Evolutionary conservation across 2,329 filamentous ascomycete species (phyloP).

Genomic region (Aureobasidium melanogenum): DNA sequence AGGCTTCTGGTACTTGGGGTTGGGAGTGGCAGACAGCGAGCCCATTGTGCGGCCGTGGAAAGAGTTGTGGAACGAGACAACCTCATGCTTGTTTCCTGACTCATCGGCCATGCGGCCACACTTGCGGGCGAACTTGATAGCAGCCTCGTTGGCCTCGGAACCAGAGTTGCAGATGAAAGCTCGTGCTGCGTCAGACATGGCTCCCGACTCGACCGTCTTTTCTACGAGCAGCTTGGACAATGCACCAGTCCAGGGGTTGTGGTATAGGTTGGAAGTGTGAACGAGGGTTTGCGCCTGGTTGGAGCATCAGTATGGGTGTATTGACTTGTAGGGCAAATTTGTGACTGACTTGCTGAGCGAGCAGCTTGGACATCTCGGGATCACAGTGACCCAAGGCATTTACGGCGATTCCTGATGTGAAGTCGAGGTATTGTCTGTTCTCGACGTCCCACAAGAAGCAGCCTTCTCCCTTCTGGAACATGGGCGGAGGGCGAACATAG

Average conservation of each 20-base stretch:
- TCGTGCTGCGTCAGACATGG: slow-evolving; percentile 68
- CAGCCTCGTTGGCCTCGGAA: slow-evolving; percentile 93
- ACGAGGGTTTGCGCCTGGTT: slow-evolving; percentile 55
- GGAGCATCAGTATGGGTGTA: neutral
- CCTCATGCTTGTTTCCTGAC: slow-evolving; percentile 57
- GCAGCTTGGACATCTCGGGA: slow-evolving; percentile 61
- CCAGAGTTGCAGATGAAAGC: slow-evolving; percentile 96
- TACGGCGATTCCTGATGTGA: slow-evolving; percentile 93
- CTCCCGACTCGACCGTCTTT: slow-evolving; percentile 68
- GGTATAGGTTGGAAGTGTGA: slow-evolving; percentile 92
- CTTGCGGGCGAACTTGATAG: slow-evolving; percentile 94
- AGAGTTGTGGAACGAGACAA: slow-evolving; percentile 83
- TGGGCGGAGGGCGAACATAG: slow-evolving; percentile 79
- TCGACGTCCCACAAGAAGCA: slow-evolving; percentile 87
- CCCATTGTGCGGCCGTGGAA: slow-evolving; percentile 99
- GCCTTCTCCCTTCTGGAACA: slow-evolving; percentile 82
- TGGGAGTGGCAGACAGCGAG: slow-evolving; percentile 86
- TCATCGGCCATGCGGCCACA: slow-evolving; percentile 53
- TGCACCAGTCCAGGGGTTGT: slow-evolving; percentile 89
- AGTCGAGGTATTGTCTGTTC: slow-evolving; percentile 82
- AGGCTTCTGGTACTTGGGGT: slow-evolving; percentile 93
- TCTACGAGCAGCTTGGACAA: slow-evolving; percentile 79
- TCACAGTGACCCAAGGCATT: slow-evolving; percentile 89
- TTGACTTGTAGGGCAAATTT: neutral
- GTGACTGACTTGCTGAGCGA: slow-evolving; percentile 49